Base-by-base conservation (phyloP, 2,329 filamentous ascomycete species). In the Pseudogymnoascus sp. region DNA sequence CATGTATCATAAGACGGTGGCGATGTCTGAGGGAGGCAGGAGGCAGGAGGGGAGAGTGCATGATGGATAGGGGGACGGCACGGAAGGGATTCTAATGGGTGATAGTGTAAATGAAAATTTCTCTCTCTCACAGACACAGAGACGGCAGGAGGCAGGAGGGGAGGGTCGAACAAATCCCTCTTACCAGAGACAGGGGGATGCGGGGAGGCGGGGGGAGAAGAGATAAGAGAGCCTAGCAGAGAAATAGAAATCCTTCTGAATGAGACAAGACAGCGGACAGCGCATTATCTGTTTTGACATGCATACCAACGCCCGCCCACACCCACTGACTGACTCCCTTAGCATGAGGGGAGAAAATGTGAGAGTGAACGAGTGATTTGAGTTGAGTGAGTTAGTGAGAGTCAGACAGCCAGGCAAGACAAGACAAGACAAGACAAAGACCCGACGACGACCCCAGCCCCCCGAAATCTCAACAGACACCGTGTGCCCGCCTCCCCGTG, bases 41-140 rank as follows among this genome's bases (percentile, higher is more conserved):
- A 9, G 28, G n/a, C n/a, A 11, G 42, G 17, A 28, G 44, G 23
- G 23, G 44, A 5, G 3, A 19, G n/a, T 53, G 47, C 47, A 53
- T n/a, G 50, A 57, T 33, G 21, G 4, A 17, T 4, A 11, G 40
- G 19, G 4, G 42, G 11, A 47, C 42, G 42, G 42, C 9, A 57
- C 50, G 50, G 50, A 33, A 6, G 50, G 50, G 50, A 57, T 57
- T 57, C 50, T 57, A 57, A 57, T 57, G 50, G 50, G 50, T 33
- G 50, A 57, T 57, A 33, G 50, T 21, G 26, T 57, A 33, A 13
- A 57, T 57, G 50, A 19, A 57, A 17, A 21, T 31, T 57, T 33
- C n/a, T 28, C 26, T 28, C 26, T 28, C 26, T 28, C 26, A 8
- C n/a, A 2, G n/a, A n/a, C n/a, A 15, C 28, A n/a, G n/a, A 19